Percentiles rank a stretch among this genome's conserved stretches.
Conservation (phyloP, 768 basidiomycete species). For the Nidularia sp. region DNA sequence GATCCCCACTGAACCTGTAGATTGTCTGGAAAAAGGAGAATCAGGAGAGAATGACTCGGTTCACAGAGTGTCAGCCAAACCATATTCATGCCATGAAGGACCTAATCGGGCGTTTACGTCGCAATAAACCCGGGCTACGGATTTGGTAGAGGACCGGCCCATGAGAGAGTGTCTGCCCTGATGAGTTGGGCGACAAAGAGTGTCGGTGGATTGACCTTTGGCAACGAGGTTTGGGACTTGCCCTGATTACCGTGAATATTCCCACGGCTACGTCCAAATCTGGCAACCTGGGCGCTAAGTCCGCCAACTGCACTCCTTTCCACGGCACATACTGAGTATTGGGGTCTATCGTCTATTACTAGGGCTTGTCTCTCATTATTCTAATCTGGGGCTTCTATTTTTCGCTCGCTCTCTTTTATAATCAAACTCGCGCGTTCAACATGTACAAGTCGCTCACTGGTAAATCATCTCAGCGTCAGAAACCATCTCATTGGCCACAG, state of each 20-base stretch:
- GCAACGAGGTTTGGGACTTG: constrained; percentile 5
- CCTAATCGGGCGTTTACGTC: constrained; percentile 88
- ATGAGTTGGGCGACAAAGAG: not conserved
- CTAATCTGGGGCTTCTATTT: too few relatives aligned
- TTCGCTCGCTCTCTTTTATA: too few relatives aligned
- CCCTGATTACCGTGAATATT: constrained; percentile 16
- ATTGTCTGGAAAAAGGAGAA: constrained; percentile 60
- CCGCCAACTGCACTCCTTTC: not conserved
- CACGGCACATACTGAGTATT: too few relatives aligned
- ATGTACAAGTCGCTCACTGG: too few relatives aligned
- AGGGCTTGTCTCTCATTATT: too few relatives aligned
- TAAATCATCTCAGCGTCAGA: not conserved
- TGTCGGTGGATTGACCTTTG: constrained; percentile 1
- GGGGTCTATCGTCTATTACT: too few relatives aligned
- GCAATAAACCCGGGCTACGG: constrained; percentile 81
- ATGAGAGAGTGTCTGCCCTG: constrained; percentile 28
- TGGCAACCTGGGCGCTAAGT: not conserved
- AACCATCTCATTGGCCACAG: constrained; percentile 19
- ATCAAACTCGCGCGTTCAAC: too few relatives aligned
- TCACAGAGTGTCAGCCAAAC: constrained; percentile 33
- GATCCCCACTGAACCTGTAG: constrained; percentile 96
- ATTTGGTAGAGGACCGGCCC: constrained; percentile 72
- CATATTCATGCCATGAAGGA: constrained; percentile 94
- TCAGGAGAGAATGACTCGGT: constrained; percentile 13
- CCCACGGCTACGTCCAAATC: constrained; percentile 17